Evolutionary conservation across 495 filamentous ascomycete genomes (phyloP).

Genomic region (Hyaloscypha variabilis): DNA sequence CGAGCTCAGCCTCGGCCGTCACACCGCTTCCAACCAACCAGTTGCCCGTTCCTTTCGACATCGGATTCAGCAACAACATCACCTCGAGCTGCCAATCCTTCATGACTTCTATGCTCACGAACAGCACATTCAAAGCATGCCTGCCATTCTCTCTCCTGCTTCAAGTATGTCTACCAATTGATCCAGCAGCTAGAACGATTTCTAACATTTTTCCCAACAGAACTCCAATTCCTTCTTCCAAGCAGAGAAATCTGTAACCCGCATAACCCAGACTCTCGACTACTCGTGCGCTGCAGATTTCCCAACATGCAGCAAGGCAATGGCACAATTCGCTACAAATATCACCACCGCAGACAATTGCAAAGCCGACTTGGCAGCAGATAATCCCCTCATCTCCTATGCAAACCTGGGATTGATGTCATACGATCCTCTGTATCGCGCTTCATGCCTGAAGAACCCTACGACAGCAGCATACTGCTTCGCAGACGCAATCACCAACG

Average conservation of each 20-base stretch:
- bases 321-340: constrained; percentile 59
- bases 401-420: constrained; percentile 73
- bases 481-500: constrained; percentile 81
- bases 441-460: constrained; percentile 69
- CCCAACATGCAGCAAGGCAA: constrained; percentile 57
- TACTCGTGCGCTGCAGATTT: constrained; percentile 68
- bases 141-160: constrained; percentile 61
- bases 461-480: constrained; percentile 66
- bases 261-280: constrained; percentile 71
- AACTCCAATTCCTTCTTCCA: constrained; percentile 79
- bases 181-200: neutral
- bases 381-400: constrained; percentile 70
- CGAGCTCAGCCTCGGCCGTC: neutral
- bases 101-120: constrained; percentile 65
- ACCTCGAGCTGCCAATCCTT: constrained; percentile 65
- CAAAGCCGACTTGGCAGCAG: constrained; percentile 63
- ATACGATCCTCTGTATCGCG: constrained; percentile 76
- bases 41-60: constrained; percentile 74
- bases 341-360: constrained; percentile 65
- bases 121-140: constrained; percentile 66
- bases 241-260: constrained; percentile 61
- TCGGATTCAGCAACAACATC: constrained; percentile 70
- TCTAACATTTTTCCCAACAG: constrained; percentile 33
- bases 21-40: constrained; percentile 35
- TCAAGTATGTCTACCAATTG: neutral